Base-by-base conservation (phyloP, 2,329 filamentous ascomycete genomes). In the Fusarium palustre region DNA sequence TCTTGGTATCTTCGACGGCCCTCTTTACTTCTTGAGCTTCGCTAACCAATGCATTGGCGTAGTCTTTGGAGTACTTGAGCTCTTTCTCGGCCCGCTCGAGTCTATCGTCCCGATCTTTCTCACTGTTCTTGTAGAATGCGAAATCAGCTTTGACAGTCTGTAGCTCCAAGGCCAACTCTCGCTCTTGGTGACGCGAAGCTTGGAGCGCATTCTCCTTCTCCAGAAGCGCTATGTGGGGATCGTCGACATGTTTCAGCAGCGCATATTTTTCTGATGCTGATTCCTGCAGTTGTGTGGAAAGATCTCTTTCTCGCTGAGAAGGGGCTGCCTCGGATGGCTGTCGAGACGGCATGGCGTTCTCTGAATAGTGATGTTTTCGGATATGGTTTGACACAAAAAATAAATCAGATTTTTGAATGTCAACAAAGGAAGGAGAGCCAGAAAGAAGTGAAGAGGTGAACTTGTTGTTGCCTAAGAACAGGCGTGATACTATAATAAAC, bases 261-360 rank as follows among this genome's bases (percentile, higher is more conserved):
- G 25, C 18, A 15, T 30, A 28, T 30, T 46, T 59, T 7, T 63
- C 43, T 4, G 30, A 36, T 3, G 63, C 47, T 5, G 64, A 59
- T n/a, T 49, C 39, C n/a, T 59, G 36, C 4, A 68, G 59, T 18
- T 61, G 49, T 18, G 22, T 13, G 5, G 46, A 43, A 13, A 68
- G 66, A 5, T 65, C 55, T 22, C 18, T 59, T 38, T 68, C 59
- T 2, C 59, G 55, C 20, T 65, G 31, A 8, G 59, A 55, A n/a
- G 24, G 30, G 18, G 9, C 12, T 10, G 22, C 8, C 30, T 45
- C 30, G 4, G 16, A 31, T 28, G 34, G 20, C 15, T 58, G 57
- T 41, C 58, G 33, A 10, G 31, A 34, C 20, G 55, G 33, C 63
- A 66, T 66, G 25, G n/a, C n/a, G 24, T 6, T 12, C 34, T 22